A percentile compares a stretch with the other conserved stretches of the same genome.
phyloP scores from a whole-genome alignment of 2,329 filamentous ascomycete species.

The Eutypa lata region DNA sequence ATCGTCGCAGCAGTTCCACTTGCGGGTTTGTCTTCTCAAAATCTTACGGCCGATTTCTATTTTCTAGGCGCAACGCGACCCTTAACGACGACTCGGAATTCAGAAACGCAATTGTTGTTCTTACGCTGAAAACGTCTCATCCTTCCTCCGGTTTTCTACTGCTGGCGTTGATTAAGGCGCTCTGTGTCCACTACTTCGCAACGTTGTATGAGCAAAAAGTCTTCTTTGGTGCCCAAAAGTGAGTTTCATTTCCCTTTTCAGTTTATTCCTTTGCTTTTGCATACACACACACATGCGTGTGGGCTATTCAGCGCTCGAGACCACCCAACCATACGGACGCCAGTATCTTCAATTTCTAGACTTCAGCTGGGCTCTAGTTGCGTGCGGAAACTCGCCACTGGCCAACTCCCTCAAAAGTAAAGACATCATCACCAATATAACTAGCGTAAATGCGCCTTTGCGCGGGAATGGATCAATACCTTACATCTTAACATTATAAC shows the following conservation, averaged over 20 bases:
- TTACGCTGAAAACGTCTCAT: background rate
- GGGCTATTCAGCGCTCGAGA: constrained; percentile 17
- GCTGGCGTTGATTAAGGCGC: constrained; percentile 24
- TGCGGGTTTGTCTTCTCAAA: constrained; percentile 17
- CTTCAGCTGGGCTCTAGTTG: background rate
- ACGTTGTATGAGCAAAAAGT: constrained; percentile 22
- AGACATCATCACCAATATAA: background rate
- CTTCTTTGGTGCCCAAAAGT: constrained; percentile 52
- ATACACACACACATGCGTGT: constrained; percentile 10
- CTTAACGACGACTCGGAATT: background rate
- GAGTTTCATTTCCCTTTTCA: constrained; percentile 32
- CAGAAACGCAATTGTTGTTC: background rate
- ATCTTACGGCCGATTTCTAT: background rate
- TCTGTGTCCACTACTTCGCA: constrained; percentile 24
- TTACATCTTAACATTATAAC: background rate
- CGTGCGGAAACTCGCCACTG: background rate
- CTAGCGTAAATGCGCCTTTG: background rate
- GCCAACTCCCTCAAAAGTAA: background rate
- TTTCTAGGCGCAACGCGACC: background rate
- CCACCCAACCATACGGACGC: background rate
- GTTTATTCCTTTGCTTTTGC: background rate
- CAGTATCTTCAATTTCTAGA: background rate
- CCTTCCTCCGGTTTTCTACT: constrained; percentile 10
- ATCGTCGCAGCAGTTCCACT: constrained; percentile 20
- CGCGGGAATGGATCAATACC: background rate